Evolutionary conservation across 2,329 filamentous ascomycete species (phyloP), one percentile per base, ranked within the genome.

Genomic region (Cladosporium sp.): DNA sequence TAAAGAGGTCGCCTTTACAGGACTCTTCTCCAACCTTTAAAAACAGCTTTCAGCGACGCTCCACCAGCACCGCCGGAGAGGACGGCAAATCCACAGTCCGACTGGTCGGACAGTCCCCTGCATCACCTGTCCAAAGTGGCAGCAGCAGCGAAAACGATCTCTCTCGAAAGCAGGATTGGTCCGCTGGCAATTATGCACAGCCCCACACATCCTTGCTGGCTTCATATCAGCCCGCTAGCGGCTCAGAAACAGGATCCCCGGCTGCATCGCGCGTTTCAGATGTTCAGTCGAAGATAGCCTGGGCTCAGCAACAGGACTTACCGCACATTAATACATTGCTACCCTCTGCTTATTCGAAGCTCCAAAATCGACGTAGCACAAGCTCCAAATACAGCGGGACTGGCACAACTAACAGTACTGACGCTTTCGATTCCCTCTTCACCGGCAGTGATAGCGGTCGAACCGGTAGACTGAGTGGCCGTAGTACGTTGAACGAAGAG

Each of bases 251-350:
- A 70, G 70, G 68, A 66, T 71, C 65, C 67, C 65, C 69, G 67
- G 67, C 70, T 68, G 65, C 66, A 58, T 66, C 67, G 58, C 67
- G 67, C 67, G 72, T 76, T 74, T 76, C 75, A 75, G 69, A 69
- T 53, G 58, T 66, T 43, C 59, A 65, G 63, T 61, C 60, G 39
- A 61, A 67, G 65, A 64, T 71, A 64, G 72, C 73, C 72, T 69
- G 68, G 69, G 67, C 63, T 66, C 68, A 62, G 62, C 71, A 67
- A 58, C 65, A 66, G 64, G 65, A 69, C 39, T 65, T 65, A 58
- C 67, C 69, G 53, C 67, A 67, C 36, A 69, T 46, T 49, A 65
- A 66, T 65, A 70, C 70, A 70, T 64, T 74, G 66, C 67, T 68
- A 54, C 64, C 69, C 30, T 54, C 68, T 32, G 67, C 54, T 69